Evolutionary conservation across 345 rosid genomes (phyloP), one percentile per base, ranked within the genome.

Genomic region (Crucihimalaya himalaica): DNA sequence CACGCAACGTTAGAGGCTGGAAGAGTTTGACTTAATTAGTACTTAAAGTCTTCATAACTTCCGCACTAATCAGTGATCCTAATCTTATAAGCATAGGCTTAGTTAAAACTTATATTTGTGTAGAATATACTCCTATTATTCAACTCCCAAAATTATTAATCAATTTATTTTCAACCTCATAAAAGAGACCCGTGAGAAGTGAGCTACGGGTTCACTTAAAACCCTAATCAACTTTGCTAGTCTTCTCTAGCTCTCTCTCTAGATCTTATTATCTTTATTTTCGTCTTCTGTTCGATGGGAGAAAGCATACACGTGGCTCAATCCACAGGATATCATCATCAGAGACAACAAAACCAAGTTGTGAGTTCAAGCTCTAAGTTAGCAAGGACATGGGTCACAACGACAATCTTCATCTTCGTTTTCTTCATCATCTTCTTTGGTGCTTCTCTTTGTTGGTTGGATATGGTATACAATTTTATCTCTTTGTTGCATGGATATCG

Each of bases 331-430:
- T 20, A 54, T 23, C 68, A 62, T 20, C 60, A 50, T 52, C 63
- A 72, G 18, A 55, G 54, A 27, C 57, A 66, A 14, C 66, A 66
- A 19, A 66, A 37, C 31, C 18, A 37, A 5, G 5, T 42, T 18
- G 31, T 8, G 31, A 47, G 32, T 47, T 45, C 66, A 66, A 37
- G 51, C 34, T 66, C 72, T 32, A 66, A 65, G 37, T 48, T 74
- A 18, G 48, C 66, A n/a, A 81, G 81, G 70, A 72, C 77, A 79
- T 61, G 78, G 72, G 48, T 67, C 29, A 57, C 85, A 11, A 27
- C 77, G 43, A 70, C 80, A 31, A 20, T 68, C 50, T 52, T 32
- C 53, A 15, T 82, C 8, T 25, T 76, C 40, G 71, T 84, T 64
- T 50, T 68, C 79, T 29, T 58, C 69, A 16, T 78, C 75, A 35